Conservation (phyloP, 2,329 filamentous ascomycete species). For the Phyllosticta citriasiana region DNA sequence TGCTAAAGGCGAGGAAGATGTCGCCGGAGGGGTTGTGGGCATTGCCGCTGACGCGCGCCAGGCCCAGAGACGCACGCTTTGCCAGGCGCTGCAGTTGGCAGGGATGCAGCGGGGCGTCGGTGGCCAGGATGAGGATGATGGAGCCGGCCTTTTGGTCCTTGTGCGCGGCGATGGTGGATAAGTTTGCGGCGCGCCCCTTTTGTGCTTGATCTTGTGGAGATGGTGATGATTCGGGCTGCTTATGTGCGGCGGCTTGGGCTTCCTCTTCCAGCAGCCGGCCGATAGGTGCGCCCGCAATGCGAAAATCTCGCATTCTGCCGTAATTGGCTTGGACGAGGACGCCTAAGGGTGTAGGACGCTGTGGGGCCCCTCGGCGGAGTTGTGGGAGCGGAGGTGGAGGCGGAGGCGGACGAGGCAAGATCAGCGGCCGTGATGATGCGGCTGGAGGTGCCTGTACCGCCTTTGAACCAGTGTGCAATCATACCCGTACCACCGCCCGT, state of each 20-base stretch:
- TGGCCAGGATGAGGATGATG: conserved; percentile 51
- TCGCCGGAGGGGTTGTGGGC: conserved; percentile 55
- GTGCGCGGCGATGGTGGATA: conserved; percentile 21
- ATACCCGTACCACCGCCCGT: conserved; percentile 59
- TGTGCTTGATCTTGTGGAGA: neutral
- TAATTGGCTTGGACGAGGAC: conserved; percentile 59
- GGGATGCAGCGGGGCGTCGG: conserved; percentile 50
- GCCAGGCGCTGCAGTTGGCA: conserved; percentile 49
- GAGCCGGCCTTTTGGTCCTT: conserved; percentile 50
- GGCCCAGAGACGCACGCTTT: conserved; percentile 51
- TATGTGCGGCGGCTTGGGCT: conserved; percentile 30
- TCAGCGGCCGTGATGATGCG: conserved; percentile 36
- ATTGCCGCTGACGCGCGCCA: conserved; percentile 51
- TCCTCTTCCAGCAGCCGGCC: conserved; percentile 44
- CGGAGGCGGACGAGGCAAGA: conserved; percentile 11
- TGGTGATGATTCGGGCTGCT: conserved; percentile 11
- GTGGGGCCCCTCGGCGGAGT: neutral
- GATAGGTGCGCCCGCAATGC: conserved; percentile 51
- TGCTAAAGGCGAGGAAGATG: conserved; percentile 58
- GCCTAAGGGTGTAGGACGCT: conserved; percentile 43
- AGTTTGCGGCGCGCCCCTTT: conserved; percentile 18
- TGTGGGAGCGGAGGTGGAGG: conserved; percentile 17
- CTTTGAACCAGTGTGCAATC: conserved; percentile 57
- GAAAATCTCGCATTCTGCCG: conserved; percentile 46
- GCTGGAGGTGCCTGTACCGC: conserved; percentile 54